Evolutionary conservation across 306 rosid species (phyloP).

Genomic region (Malus sylvestris): DNA sequence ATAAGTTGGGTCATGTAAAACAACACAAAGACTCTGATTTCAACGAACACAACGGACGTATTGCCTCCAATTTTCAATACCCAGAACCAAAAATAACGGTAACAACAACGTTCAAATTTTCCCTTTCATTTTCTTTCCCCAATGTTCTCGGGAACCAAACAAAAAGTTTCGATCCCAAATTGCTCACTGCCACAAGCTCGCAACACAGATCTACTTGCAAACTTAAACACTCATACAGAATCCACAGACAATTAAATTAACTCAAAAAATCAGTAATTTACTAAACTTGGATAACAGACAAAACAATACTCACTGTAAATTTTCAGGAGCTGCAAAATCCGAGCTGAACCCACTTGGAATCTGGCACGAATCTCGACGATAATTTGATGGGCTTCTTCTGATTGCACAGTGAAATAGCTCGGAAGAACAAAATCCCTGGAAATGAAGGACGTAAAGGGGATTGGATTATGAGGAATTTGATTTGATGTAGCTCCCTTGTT

Average conservation of each 20-base stretch:
- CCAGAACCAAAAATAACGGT: conserved; percentile 19
- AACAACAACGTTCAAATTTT: conserved; percentile 24
- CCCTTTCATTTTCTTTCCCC: conserved; percentile 10
- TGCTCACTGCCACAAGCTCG: conserved; percentile 21
- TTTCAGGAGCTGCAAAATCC: conserved; percentile 37
- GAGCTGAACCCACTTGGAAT: conserved; percentile 36
- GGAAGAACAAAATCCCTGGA: conserved; percentile 24
- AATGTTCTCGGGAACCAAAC: conserved; percentile 29
- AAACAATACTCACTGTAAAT: conserved; percentile 38
- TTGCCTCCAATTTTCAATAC: conserved; percentile 15
- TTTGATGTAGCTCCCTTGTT: conserved; percentile 24
- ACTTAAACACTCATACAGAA: conserved; percentile 7
- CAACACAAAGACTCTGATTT: conserved; percentile 14
- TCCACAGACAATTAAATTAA: conserved; percentile 23
- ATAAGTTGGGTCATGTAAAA: conserved; percentile 17
- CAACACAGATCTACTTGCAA: conserved; percentile 67
- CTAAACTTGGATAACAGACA: conserved; percentile 25
- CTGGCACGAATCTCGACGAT: conserved; percentile 47
- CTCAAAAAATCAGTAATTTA: conserved; percentile 19
- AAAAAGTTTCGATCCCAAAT: conserved; percentile 20
- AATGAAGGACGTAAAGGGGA: conserved; percentile 31
- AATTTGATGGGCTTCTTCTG: conserved; percentile 19
- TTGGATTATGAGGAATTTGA: conserved; percentile 39
- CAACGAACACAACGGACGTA: conserved; percentile 15
- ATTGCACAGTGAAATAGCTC: conserved; percentile 6